Percentiles rank a stretch among this genome's conserved stretches.
Evolutionary conservation across 2,329 filamentous ascomycete genomes (phyloP).

Genomic region (Emericellopsis atlantica): DNA sequence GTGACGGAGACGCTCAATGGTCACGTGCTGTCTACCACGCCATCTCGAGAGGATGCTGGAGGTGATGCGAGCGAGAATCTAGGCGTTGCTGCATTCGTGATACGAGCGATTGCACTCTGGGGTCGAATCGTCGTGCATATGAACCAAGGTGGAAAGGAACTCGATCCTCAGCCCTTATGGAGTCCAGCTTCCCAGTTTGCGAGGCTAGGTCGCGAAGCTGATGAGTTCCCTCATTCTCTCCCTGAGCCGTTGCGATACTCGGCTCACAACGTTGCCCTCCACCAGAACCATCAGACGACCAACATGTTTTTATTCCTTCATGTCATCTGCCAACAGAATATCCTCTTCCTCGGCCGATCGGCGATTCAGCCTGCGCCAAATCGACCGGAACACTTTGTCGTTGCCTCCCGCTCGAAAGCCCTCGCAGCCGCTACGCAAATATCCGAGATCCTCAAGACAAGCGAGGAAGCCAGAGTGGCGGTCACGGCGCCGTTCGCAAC

Average conservation of each 20-base stretch:
- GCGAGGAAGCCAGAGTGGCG: constrained; percentile 53
- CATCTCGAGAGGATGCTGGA: constrained; percentile 46
- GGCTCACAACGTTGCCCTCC: constrained; percentile 69
- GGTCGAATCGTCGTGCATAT: constrained; percentile 81
- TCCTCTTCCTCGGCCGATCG: constrained; percentile 82
- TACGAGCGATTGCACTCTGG: constrained; percentile 78
- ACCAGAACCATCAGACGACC: constrained; percentile 72
- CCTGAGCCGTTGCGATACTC: constrained; percentile 64
- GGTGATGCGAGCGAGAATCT: constrained; percentile 68
- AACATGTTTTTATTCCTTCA: constrained; percentile 92
- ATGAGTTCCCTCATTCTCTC: constrained; percentile 56
- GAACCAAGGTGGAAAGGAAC: constrained; percentile 77
- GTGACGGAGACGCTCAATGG: constrained; percentile 76
- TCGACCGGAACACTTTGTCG: constrained; percentile 50
- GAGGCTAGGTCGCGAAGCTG: constrained; percentile 55
- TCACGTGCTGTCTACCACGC: constrained; percentile 47
- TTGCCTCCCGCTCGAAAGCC: constrained; percentile 61
- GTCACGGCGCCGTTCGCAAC: constrained; percentile 87
- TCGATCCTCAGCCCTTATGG: constrained; percentile 71
- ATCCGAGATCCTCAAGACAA: constrained; percentile 70
- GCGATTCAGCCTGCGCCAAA: constrained; percentile 34
- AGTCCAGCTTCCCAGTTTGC: constrained; percentile 65
- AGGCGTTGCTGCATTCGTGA: constrained; percentile 86
- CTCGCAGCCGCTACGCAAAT: constrained; percentile 79
- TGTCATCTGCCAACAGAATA: constrained; percentile 78